Conservation (phyloP, 2,329 filamentous ascomycete species). For the Cladosporium sp. region DNA sequence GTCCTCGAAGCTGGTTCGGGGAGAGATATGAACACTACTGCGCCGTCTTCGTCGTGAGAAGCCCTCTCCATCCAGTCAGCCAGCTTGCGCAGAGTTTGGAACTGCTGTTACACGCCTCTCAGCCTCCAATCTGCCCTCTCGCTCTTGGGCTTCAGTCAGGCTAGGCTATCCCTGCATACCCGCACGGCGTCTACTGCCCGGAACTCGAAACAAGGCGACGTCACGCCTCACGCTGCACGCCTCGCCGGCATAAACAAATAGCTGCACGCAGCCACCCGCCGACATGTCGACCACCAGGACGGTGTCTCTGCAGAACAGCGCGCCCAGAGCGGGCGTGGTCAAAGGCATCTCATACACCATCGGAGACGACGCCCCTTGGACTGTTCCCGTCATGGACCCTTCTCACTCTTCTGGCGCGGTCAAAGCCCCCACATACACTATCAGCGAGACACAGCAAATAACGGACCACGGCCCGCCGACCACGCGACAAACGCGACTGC, state of each 20-base stretch:
- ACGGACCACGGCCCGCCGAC: constrained; percentile 12
- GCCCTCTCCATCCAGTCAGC: neutral
- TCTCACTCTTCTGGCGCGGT: neutral
- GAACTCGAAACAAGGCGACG: constrained; percentile 9
- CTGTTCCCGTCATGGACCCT: constrained; percentile 25
- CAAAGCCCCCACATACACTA: constrained; percentile 14
- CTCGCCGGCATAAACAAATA: neutral
- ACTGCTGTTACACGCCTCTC: neutral
- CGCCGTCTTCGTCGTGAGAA: neutral
- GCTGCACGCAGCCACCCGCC: neutral
- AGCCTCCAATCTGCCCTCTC: neutral
- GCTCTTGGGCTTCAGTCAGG: neutral
- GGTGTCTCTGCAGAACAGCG: constrained; percentile 5
- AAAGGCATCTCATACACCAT: constrained; percentile 37
- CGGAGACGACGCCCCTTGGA: constrained; percentile 26
- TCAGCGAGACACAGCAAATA: constrained; percentile 16
- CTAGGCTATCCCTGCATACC: constrained; percentile 2
- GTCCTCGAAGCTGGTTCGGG: neutral
- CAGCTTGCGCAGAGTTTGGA: neutral
- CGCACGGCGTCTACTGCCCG: neutral
- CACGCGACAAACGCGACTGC: constrained; percentile 25
- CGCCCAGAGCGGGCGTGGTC: constrained; percentile 16
- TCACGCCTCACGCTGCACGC: neutral
- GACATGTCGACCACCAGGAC: constrained; percentile 8
- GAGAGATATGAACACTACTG: constrained; percentile 3